A percentile compares a stretch with the other conserved stretches of the same genome.
Evolutionary conservation across 2,329 filamentous ascomycete species (phyloP).

Genomic region (Neurospora crassa): DNA sequence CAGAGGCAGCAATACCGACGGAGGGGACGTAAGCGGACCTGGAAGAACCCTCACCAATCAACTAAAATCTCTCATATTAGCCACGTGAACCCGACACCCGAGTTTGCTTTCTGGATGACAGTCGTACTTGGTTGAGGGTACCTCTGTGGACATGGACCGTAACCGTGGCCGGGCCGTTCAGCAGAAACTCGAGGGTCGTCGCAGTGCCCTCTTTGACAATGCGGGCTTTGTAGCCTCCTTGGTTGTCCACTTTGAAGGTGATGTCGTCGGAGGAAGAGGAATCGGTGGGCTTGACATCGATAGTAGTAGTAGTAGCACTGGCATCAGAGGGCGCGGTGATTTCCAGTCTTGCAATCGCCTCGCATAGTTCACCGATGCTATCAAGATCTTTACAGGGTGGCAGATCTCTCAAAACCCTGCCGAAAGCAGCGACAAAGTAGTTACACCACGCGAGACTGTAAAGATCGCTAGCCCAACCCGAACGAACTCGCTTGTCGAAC

Average conservation of each 20-base stretch:
- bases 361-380: background rate
- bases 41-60: constrained; percentile 78
- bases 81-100: background rate
- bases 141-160: background rate
- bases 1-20: constrained; percentile 70
- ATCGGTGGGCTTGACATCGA: background rate
- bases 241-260: background rate
- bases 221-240: background rate
- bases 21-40: constrained; percentile 98
- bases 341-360: background rate
- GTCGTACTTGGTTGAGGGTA: constrained; percentile 71
- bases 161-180: background rate
- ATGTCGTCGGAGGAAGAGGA: background rate
- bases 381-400: background rate
- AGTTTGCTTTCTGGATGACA: background rate
- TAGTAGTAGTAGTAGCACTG: background rate
- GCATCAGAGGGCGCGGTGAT: background rate
- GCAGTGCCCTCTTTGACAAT: background rate
- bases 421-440: background rate
- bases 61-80: constrained; percentile 38
- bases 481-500: background rate
- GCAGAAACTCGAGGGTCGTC: background rate
- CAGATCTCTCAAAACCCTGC: background rate
- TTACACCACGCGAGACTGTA: background rate
- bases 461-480: rapidly evolving